Evolutionary conservation across 257 asterid species (phyloP).

Genomic region (Jasminum sambac): DNA sequence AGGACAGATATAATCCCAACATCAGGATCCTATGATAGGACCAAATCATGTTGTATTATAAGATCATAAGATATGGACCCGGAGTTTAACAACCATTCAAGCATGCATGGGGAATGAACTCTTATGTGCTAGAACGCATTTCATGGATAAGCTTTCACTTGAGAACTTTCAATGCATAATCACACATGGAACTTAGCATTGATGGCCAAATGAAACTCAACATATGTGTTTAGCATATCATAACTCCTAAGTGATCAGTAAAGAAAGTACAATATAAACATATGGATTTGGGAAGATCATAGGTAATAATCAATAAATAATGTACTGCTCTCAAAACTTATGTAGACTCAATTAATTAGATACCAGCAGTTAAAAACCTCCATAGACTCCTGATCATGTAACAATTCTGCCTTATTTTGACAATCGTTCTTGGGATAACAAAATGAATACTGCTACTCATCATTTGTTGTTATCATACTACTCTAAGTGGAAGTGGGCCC

Average conservation of each 20-base stretch:
- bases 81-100: no score
- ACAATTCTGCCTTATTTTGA: not conserved
- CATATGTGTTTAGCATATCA: not conserved
- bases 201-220: not conserved
- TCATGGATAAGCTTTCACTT: not conserved
- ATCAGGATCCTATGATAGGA: no score
- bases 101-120: not conserved
- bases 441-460: not conserved
- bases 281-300: constrained; percentile 1
- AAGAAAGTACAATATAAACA: not conserved
- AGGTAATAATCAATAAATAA: not conserved
- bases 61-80: no score
- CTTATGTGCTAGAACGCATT: not conserved
- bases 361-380: not conserved
- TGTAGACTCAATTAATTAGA: not conserved
- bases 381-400: not conserved
- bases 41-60: no score
- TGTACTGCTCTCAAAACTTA: not conserved
- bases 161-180: not conserved
- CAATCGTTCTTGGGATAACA: not conserved
- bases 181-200: not conserved
- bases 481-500: no score
- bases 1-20: no score
- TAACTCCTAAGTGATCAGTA: not conserved
- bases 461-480: not conserved